These are phyloP conservation scores for Aleurites moluccanus DNA, from an alignment of 441 rosid genomes.

Conservation along the genomic window DNA sequence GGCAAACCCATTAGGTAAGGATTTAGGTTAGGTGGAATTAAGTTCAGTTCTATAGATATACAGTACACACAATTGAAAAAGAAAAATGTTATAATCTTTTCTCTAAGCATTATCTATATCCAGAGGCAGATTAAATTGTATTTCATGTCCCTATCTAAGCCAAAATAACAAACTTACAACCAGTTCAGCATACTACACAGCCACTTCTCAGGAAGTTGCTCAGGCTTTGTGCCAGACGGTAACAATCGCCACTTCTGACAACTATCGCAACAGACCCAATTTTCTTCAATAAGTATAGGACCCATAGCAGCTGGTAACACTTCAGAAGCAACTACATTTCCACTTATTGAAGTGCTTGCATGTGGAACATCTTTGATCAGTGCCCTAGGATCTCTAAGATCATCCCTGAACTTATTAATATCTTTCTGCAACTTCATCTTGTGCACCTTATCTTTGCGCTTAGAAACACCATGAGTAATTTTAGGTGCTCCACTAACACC, in stretches of 20 bases:
- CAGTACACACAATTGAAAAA: neutral
- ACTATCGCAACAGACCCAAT: constrained; percentile 88
- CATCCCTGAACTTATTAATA: constrained; percentile 28
- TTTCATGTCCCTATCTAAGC: neutral
- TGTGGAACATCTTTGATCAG: constrained; percentile 33
- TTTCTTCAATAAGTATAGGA: constrained; percentile 58
- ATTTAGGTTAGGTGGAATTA: neutral
- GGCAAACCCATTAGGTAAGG: neutral
- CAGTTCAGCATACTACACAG: constrained; percentile 78
- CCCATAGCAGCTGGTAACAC: constrained; percentile 36
- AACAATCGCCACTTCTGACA: constrained; percentile 86
- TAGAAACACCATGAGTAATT: constrained; percentile 29
- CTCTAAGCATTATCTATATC: neutral
- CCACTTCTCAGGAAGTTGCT: constrained; percentile 81
- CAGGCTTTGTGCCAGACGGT: constrained; percentile 58
- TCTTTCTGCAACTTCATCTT: constrained; percentile 40
- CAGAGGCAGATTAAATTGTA: neutral
- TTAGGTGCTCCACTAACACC: constrained; percentile 30
- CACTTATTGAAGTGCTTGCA: constrained; percentile 28
- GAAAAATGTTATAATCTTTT: neutral
- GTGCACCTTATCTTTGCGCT: constrained; percentile 29
- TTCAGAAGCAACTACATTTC: constrained; percentile 33
- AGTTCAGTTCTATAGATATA: neutral
- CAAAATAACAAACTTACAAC: constrained; percentile 62
- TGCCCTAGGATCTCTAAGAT: constrained; percentile 25